Conservation (phyloP, 768 basidiomycete genomes). For the Fibroporia radiculosa region DNA sequence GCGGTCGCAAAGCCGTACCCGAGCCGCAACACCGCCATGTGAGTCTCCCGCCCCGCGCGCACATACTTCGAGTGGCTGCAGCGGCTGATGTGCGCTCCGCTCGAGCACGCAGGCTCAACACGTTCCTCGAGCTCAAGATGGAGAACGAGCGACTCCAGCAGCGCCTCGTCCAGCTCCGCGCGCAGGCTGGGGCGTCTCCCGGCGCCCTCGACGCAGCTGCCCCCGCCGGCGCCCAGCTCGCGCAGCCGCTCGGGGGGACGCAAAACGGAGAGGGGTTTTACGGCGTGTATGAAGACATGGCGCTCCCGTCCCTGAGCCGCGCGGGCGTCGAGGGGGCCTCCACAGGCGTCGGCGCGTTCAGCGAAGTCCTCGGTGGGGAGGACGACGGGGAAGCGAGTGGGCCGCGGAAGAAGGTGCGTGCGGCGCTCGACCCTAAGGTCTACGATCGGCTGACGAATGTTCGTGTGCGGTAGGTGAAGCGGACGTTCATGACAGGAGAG, state of each 20-base stretch:
- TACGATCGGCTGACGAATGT: not conserved
- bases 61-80: conserved; percentile 1
- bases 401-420: conserved; percentile 50
- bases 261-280: not conserved
- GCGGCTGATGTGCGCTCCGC: too few relatives aligned
- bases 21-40: conserved; percentile 65
- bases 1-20: conserved; percentile 73
- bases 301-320: not conserved
- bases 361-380: not conserved
- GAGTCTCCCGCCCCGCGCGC: conserved; percentile 17
- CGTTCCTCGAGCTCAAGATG: conserved; percentile 75
- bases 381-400: conserved; percentile 35
- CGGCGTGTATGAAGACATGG: conserved; percentile 1
- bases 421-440: not conserved
- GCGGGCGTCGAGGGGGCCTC: not conserved
- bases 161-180: conserved; percentile 40
- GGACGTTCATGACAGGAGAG: conserved; percentile 29
- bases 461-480: conserved; percentile 11
- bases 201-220: conserved; percentile 7
- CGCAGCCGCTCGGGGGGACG: not conserved
- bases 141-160: conserved; percentile 79
- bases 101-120: conserved; percentile 60
- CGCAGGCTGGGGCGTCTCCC: too few relatives aligned
- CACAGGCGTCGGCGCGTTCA: not conserved
- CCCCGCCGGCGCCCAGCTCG: conserved; percentile 1